phyloP scores from a whole-genome alignment of 495 filamentous ascomycete species.

The Paragyromitra xinjiangensis region DNA sequence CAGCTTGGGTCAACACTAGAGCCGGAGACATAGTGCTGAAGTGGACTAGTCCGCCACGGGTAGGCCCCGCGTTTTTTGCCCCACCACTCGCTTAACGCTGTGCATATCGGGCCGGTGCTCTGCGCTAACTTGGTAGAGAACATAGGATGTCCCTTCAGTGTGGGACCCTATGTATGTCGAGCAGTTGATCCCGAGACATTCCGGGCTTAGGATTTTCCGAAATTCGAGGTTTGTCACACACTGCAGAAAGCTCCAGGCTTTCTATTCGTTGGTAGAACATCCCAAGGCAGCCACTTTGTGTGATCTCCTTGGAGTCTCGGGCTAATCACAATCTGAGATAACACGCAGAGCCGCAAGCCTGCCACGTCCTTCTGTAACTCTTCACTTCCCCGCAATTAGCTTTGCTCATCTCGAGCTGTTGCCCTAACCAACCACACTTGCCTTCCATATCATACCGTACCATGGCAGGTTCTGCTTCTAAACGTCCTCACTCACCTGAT shows the following conservation, averaged over 20 bases:
- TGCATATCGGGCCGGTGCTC: slow-evolving; percentile 5
- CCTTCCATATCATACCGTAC: slow-evolving; percentile 17
- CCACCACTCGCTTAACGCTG: slow-evolving; percentile 11
- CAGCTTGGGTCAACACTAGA: too few relatives aligned
- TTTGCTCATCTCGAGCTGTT: slow-evolving; percentile 32
- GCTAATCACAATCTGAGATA: slow-evolving; percentile 24
- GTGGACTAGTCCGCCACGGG: too few relatives aligned
- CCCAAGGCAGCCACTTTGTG: background rate
- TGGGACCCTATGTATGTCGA: too few relatives aligned
- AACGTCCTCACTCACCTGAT: slow-evolving; percentile 36
- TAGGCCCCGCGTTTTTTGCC: too few relatives aligned
- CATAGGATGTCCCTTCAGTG: background rate
- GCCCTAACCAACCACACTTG: slow-evolving; percentile 16
- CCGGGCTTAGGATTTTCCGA: too few relatives aligned
- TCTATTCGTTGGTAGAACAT: slow-evolving; percentile 1
- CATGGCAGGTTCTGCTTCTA: slow-evolving; percentile 35
- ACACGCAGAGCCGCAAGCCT: slow-evolving; percentile 32
- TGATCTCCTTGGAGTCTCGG: background rate
- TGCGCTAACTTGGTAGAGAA: slow-evolving; percentile 2
- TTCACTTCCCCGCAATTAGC: slow-evolving; percentile 41
- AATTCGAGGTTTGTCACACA: too few relatives aligned
- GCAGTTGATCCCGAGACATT: slow-evolving; percentile 2
- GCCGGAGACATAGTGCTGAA: too few relatives aligned
- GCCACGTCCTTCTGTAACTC: slow-evolving; percentile 34
- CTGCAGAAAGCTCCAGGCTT: too few relatives aligned